A percentile compares a stretch with the other conserved stretches of the same genome.
Evolutionary conservation across 208 protist genomes (phyloP).

Genomic region (Tritrichomonas musculus): DNA sequence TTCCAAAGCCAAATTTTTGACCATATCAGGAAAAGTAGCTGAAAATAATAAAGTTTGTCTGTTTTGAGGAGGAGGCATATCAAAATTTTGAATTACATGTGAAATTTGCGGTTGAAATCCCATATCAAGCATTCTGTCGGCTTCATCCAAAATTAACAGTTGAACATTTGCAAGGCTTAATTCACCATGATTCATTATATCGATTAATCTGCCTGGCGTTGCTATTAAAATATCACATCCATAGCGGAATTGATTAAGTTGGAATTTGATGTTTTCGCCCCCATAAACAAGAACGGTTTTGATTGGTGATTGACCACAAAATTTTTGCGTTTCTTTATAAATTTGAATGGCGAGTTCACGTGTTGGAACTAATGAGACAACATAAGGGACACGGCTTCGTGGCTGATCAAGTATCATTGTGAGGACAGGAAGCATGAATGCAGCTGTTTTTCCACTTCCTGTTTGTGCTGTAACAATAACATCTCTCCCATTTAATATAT

Average conservation of each 20-base stretch:
- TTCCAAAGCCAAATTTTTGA: conserved; percentile 82
- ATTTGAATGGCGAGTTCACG: conserved; percentile 88
- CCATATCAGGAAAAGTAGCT: conserved; percentile 94
- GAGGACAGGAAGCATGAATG: conserved; percentile 45
- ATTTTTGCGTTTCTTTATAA: conserved; percentile 75
- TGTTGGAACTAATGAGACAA: conserved; percentile 83
- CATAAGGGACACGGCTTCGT: conserved; percentile 56
- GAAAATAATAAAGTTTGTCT: conserved; percentile 98
- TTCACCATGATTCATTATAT: conserved; percentile 62
- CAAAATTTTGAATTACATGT: conserved; percentile 35
- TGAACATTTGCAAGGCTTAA: conserved; percentile 59
- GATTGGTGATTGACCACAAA: conserved; percentile 19
- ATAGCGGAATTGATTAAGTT: conserved; percentile 57
- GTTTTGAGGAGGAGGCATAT: background rate
- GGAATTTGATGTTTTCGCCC: conserved; percentile 55
- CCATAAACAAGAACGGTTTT: conserved; percentile 40
- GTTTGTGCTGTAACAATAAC: conserved; percentile 38
- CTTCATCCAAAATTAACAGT: conserved; percentile 90
- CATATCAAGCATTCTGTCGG: conserved; percentile 60
- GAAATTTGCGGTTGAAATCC: conserved; percentile 55
- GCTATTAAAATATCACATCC: conserved; percentile 66
- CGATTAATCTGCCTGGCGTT: conserved; percentile 76
- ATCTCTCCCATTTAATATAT: background rate
- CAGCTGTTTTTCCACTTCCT: conserved; percentile 49
- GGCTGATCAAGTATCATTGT: background rate